Percentiles rank a stretch among this genome's conserved stretches.
Conservation (phyloP, 1,284 basidiomycete genomes). For the Irpex sp. region DNA sequence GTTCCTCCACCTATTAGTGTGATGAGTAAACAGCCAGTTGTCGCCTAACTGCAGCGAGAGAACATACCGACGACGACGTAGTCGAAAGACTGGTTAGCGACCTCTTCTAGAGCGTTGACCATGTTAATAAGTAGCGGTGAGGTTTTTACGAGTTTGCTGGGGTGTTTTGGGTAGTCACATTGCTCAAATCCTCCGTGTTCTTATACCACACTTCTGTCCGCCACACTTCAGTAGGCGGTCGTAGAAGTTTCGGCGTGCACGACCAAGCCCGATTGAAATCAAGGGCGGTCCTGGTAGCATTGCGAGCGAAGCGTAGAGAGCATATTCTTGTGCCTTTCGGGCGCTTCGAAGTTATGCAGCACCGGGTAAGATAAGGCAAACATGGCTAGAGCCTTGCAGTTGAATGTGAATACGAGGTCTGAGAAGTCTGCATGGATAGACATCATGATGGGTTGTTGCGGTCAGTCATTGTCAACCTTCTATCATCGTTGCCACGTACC, state of each 20-base stretch:
- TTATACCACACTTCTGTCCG: background rate
- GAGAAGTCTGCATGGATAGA: background rate
- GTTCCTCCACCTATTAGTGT: slow-evolving; percentile 28
- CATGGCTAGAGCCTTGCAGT: background rate
- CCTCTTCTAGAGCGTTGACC: slow-evolving; percentile 26
- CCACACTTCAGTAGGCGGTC: background rate
- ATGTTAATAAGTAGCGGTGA: slow-evolving; percentile 14
- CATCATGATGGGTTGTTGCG: slow-evolving; percentile 5
- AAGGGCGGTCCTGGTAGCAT: background rate
- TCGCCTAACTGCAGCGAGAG: slow-evolving; percentile 18
- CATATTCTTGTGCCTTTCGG: slow-evolving; percentile 1
- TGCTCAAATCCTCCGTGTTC: background rate
- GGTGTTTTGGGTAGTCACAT: background rate
- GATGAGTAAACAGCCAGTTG: slow-evolving; percentile 8
- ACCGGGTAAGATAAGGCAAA: background rate
- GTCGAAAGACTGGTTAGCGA: slow-evolving; percentile 34
- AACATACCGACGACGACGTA: slow-evolving; percentile 32
- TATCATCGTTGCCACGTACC: background rate
- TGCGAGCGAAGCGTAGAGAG: background rate
- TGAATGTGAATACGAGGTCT: background rate
- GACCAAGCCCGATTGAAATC: slow-evolving; percentile 1
- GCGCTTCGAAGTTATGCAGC: background rate
- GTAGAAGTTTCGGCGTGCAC: background rate
- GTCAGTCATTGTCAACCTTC: background rate
- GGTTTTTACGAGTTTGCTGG: background rate